These are phyloP conservation scores for Cordyceps militaris DNA, from an alignment of 2,329 filamentous ascomycete species.

Conservation along the genomic window DNA sequence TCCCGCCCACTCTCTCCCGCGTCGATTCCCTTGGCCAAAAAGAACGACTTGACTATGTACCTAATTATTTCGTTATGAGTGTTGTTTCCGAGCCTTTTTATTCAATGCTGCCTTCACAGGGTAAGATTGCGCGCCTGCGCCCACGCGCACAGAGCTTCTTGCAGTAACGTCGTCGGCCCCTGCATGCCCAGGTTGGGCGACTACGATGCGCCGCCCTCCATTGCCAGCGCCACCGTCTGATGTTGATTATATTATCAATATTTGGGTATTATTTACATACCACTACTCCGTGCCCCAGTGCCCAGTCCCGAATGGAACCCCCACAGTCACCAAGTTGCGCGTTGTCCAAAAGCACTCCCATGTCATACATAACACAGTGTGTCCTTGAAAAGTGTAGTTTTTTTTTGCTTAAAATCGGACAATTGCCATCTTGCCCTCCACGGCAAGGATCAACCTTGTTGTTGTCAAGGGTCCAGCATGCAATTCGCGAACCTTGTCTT, in stretches of 20 bases:
- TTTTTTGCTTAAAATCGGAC: no score
- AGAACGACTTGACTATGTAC: no score
- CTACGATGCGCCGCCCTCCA: background rate
- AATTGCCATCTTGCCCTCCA: no score
- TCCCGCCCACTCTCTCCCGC: background rate
- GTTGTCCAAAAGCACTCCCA: no score
- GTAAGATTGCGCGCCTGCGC: background rate
- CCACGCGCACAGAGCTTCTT: background rate
- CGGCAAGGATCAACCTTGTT: background rate
- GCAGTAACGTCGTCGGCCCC: background rate
- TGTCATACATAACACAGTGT: no score
- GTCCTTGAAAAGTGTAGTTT: no score
- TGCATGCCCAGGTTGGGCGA: background rate
- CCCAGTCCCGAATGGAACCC: background rate
- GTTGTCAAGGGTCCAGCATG: background rate
- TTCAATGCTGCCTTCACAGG: no score
- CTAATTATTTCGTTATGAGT: background rate
- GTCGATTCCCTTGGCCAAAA: background rate
- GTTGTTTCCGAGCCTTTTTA: no score
- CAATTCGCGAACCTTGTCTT: background rate
- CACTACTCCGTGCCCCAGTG: no score
- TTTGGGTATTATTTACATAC: no score
- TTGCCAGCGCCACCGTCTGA: constrained; percentile 8
- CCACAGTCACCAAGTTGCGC: no score
- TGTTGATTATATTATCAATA: background rate